These are phyloP conservation scores for Domatiomyces catenatus DNA, from an alignment of 2,329 filamentous ascomycete genomes.

Conservation along the genomic window DNA sequence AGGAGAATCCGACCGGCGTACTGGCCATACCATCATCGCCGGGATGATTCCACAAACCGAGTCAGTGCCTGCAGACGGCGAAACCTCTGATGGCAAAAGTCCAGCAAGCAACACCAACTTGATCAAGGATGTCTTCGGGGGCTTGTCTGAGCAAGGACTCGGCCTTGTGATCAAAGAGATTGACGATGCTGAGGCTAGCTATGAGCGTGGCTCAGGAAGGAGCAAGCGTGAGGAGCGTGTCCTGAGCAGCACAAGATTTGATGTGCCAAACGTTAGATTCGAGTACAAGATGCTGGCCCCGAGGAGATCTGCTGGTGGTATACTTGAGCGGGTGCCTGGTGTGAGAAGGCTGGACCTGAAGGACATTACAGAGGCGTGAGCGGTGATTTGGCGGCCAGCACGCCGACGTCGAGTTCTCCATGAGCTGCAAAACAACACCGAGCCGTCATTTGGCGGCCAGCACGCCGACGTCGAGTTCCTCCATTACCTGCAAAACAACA, in stretches of 20 bases:
- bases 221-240: not conserved
- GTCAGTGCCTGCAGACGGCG: not conserved
- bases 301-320: not conserved
- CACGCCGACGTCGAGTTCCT: slow-evolving; percentile 75
- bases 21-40: not conserved
- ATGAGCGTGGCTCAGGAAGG: not conserved
- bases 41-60: not conserved
- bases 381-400: slow-evolving; percentile 37
- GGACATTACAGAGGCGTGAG: too few relatives aligned
- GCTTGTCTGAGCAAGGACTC: not conserved
- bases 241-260: not conserved
- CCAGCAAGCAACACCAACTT: not conserved
- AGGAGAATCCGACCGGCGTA: not conserved
- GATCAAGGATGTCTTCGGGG: not conserved
- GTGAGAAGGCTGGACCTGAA: not conserved
- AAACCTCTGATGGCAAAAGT: not conserved
- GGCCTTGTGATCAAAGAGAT: not conserved
- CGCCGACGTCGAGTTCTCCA: slow-evolving; percentile 79
- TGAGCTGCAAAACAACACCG: slow-evolving; percentile 71
- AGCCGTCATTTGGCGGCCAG: slow-evolving; percentile 33
- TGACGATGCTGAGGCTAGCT: not conserved
- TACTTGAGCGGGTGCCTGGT: not conserved
- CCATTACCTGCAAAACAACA: slow-evolving; percentile 77
- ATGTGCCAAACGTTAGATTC: not conserved
- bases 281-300: not conserved